phyloP scores from a whole-genome alignment of 1,284 basidiomycete species.

The Ceratobasidium papillatum region DNA sequence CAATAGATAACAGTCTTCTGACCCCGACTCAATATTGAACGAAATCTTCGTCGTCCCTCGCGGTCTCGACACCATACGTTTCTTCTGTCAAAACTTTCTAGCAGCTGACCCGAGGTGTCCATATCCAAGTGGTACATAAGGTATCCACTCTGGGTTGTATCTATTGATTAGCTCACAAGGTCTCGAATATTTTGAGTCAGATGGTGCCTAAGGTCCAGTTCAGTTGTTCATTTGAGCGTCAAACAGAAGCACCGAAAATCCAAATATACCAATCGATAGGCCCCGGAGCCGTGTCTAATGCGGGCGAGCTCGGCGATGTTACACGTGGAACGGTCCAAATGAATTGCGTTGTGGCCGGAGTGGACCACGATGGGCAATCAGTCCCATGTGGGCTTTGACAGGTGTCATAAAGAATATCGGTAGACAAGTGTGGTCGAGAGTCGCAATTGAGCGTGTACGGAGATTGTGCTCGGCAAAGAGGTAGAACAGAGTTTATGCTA shows the following conservation, averaged over 20 bases:
- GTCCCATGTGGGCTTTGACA: neutral
- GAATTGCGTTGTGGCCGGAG: neutral
- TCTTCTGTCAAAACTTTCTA: neutral
- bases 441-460: neutral
- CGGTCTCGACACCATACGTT: neutral
- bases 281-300: neutral
- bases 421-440: neutral
- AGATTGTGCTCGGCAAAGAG: neutral
- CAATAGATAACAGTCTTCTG: neutral
- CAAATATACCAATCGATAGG: neutral
- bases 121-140: neutral
- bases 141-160: neutral
- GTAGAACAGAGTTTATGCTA: neutral
- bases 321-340: neutral
- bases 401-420: neutral
- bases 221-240: neutral
- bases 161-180: neutral
- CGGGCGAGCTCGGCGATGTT: neutral
- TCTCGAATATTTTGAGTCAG: neutral
- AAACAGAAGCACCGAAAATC: no score
- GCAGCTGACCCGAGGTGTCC: neutral
- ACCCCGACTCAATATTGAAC: neutral
- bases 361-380: neutral
- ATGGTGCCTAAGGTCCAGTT: neutral
- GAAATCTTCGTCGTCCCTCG: neutral